phyloP scores from a whole-genome alignment of 1,284 basidiomycete genomes.

The Xerocomus cyaneibrunnescens region DNA sequence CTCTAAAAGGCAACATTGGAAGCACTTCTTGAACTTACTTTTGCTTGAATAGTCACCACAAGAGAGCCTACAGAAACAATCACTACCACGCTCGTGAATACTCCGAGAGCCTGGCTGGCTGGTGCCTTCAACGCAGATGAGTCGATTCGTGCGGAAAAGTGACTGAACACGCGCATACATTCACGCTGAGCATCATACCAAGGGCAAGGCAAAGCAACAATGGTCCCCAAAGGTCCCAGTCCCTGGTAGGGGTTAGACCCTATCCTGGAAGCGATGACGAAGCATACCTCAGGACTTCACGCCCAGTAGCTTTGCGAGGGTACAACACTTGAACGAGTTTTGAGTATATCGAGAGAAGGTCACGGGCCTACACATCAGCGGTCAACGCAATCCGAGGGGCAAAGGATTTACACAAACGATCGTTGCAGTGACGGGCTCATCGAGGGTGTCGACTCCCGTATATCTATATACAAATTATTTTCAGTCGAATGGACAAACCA shows the following conservation, averaged over 20 bases:
- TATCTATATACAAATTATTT: constrained; percentile 47
- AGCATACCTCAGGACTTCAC: constrained; percentile 73
- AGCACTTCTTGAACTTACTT: constrained; percentile 45
- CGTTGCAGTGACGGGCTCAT: constrained; percentile 86
- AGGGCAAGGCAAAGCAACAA: constrained; percentile 82
- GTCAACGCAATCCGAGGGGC: constrained; percentile 10
- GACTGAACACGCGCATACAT: constrained; percentile 51
- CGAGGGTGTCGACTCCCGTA: constrained; percentile 81
- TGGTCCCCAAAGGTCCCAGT: constrained; percentile 98
- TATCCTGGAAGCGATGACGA: neutral
- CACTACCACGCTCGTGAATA: constrained; percentile 91
- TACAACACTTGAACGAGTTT: constrained; percentile 93
- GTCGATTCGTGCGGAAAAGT: neutral
- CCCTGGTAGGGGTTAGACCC: constrained; percentile 46
- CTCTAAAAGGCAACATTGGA: neutral
- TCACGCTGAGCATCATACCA: constrained; percentile 86
- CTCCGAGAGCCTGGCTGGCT: constrained; percentile 74
- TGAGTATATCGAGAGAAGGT: constrained; percentile 84
- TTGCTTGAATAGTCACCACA: constrained; percentile 89
- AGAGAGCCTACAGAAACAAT: constrained; percentile 88
- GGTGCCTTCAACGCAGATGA: constrained; percentile 61
- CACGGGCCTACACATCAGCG: constrained; percentile 63
- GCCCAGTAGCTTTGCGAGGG: constrained; percentile 72
- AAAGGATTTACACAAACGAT: constrained; percentile 62
- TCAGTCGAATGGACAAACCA: neutral